Percentiles rank a stretch among this genome's conserved stretches.
Evolutionary conservation across 495 filamentous ascomycete species (phyloP).

Genomic region (Daldinia loculata): DNA sequence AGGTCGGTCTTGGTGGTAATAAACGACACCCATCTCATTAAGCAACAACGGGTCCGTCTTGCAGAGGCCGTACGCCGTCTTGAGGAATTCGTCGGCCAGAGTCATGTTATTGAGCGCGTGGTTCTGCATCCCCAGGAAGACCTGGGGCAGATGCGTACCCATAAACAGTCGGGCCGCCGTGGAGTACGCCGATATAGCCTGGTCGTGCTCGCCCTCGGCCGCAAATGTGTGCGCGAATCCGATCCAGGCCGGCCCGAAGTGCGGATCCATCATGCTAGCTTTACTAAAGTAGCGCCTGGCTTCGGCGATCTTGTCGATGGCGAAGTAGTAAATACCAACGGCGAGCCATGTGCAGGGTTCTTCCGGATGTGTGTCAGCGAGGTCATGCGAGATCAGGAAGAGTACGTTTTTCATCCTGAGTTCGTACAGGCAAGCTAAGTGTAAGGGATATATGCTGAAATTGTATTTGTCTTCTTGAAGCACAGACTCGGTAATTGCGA

Average conservation of each 20-base stretch:
- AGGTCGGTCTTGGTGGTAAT: constrained; percentile 88
- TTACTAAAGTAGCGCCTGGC: constrained; percentile 96
- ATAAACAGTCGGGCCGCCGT: constrained; percentile 96
- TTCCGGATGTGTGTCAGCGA: constrained; percentile 90
- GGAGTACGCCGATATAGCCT: constrained; percentile 97
- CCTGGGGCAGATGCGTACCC: constrained; percentile 93
- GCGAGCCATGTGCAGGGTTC: constrained; percentile 92
- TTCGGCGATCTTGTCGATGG: constrained; percentile 88
- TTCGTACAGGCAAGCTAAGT: constrained; percentile 92
- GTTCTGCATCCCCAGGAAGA: constrained; percentile 99
- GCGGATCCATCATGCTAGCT: constrained; percentile 94
- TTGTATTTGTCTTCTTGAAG: constrained; percentile 85
- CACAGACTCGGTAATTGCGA: constrained; percentile 83
- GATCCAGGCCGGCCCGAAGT: constrained; percentile 98
- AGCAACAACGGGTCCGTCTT: constrained; percentile 86
- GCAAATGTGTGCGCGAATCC: constrained; percentile 99
- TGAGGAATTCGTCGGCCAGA: constrained; percentile 94
- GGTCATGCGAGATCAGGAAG: constrained; percentile 92
- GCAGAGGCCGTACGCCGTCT: constrained; percentile 80
- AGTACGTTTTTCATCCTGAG: constrained; percentile 84
- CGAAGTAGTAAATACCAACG: constrained; percentile 93
- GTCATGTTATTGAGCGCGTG: constrained; percentile 94
- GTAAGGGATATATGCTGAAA: constrained; percentile 86
- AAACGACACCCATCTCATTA: constrained; percentile 94
- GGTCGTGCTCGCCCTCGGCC: constrained; percentile 99